Percentiles rank a stretch among this genome's conserved stretches.
phyloP scores from a whole-genome alignment of 192 early-diverging fungal species.

The Podila verticillata region DNA sequence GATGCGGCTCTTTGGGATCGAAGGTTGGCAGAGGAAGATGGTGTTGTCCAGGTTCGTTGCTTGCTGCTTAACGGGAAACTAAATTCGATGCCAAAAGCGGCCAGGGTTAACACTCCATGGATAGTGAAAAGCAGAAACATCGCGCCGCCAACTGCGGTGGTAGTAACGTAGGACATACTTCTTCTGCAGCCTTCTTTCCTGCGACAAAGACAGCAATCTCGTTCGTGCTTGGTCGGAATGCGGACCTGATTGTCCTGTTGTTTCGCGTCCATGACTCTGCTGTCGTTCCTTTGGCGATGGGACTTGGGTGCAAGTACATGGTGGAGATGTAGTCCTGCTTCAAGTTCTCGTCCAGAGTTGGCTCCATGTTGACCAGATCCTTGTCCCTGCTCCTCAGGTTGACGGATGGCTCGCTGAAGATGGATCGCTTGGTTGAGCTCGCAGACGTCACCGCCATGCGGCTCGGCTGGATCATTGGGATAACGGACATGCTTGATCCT shows the following conservation, averaged over 20 bases:
- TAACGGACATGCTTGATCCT: conserved; percentile 9
- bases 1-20: conserved; percentile 36
- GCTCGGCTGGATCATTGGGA: conserved; percentile 45
- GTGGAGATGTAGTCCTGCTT: conserved; percentile 6
- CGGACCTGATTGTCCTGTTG: conserved; percentile 31
- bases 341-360: conserved; percentile 13
- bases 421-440: conserved; percentile 6
- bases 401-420: conserved; percentile 34
- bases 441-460: conserved; percentile 14
- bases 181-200: conserved; percentile 45
- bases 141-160: no score
- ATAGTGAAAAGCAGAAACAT: no score
- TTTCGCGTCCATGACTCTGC: conserved; percentile 17
- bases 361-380: conserved; percentile 7
- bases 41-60: conserved; percentile 20
- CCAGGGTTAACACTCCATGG: not conserved
- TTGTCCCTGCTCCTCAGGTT: conserved; percentile 13
- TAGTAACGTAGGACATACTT: conserved; percentile 5
- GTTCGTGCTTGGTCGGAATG: conserved; percentile 41
- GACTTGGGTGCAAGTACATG: conserved; percentile 32
- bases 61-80: conserved; percentile 39
- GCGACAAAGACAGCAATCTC: conserved; percentile 47
- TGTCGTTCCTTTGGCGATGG: conserved; percentile 29
- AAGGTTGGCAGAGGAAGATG: conserved; percentile 37
- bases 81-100: not conserved